These are phyloP conservation scores for Hanseniaspora mollemarum DNA, from an alignment of 805 yeast genomes.

Conservation along the genomic window DNA sequence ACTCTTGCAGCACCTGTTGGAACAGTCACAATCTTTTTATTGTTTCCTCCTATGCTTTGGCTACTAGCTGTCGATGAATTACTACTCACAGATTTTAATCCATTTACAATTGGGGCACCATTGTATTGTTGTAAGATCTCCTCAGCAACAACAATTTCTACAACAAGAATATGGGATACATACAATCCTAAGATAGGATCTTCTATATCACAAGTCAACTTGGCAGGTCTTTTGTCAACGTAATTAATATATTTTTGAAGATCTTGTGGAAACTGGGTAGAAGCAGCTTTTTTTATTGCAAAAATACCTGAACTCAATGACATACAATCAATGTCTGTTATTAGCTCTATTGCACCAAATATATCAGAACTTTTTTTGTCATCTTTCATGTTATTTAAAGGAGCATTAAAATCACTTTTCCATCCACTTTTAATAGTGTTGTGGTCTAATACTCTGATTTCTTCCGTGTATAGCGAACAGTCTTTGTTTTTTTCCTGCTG, in stretches of 20 bases:
- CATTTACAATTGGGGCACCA: conserved; percentile 24
- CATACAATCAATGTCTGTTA: conserved; percentile 56
- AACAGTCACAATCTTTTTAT: conserved; percentile 38
- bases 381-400: background rate
- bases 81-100: background rate
- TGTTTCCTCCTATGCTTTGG: conserved; percentile 11
- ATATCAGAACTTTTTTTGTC: conserved; percentile 30
- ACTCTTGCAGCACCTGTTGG: conserved; percentile 95
- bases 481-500: conserved; percentile 28
- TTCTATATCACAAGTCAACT: conserved; percentile 65
- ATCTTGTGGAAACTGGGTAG: conserved; percentile 26
- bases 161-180: conserved; percentile 63
- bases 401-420: conserved; percentile 66
- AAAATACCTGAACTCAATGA: conserved; percentile 44
- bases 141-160: conserved; percentile 91
- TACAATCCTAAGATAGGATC: conserved; percentile 71
- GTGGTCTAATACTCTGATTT: conserved; percentile 55
- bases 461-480: conserved; percentile 52
- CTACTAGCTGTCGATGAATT: conserved; percentile 13
- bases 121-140: conserved; percentile 46
- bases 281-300: conserved; percentile 36
- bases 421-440: conserved; percentile 87
- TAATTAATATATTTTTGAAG: conserved; percentile 28
- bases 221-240: conserved; percentile 21
- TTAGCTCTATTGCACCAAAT: conserved; percentile 67